Evolutionary conservation across 2,329 filamentous ascomycete species (phyloP).

Genomic region (Verticillium nonalfalfae): DNA sequence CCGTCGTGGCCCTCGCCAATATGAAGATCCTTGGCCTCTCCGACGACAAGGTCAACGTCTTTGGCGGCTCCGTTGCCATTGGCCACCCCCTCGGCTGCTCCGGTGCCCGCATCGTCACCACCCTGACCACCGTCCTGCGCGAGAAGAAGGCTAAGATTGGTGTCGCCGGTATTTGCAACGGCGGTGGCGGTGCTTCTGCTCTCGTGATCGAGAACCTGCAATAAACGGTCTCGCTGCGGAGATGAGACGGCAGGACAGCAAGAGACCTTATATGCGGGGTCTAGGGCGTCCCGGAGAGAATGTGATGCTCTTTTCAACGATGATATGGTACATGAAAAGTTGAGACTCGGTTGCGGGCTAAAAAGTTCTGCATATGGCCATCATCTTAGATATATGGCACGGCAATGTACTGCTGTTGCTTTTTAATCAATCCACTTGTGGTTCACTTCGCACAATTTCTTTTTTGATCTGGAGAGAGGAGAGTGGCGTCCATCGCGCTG

Average conservation of each 20-base stretch:
- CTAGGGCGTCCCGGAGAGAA: background rate
- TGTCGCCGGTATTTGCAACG: conserved; percentile 94
- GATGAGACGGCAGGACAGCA: background rate
- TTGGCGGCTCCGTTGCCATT: conserved; percentile 90
- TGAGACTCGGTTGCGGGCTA: background rate
- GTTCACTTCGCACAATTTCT: conserved; percentile 6
- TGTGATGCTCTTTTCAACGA: conserved; percentile 1
- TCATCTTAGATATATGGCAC: conserved; percentile 9
- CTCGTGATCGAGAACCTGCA: conserved; percentile 77
- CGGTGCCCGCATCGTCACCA: conserved; percentile 88
- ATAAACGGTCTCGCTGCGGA: conserved; percentile 25
- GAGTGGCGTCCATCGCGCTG: no score
- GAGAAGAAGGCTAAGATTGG: conserved; percentile 93
- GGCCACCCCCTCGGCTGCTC: conserved; percentile 93
- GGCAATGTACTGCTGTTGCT: conserved; percentile 4
- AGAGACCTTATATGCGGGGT: background rate
- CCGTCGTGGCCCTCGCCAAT: conserved; percentile 92
- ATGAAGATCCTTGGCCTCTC: conserved; percentile 79
- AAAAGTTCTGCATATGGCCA: conserved; percentile 4
- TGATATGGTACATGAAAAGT: conserved; percentile 1
- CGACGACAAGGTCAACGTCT: conserved; percentile 87
- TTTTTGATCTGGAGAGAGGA: background rate
- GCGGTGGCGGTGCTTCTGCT: conserved; percentile 90
- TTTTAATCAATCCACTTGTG: background rate
- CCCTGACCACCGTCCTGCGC: conserved; percentile 79